Percentiles rank a stretch among this genome's conserved stretches.
These are phyloP conservation scores for Puccinia triticina DNA, from an alignment of 1,284 basidiomycete genomes.

Conservation along the genomic window DNA sequence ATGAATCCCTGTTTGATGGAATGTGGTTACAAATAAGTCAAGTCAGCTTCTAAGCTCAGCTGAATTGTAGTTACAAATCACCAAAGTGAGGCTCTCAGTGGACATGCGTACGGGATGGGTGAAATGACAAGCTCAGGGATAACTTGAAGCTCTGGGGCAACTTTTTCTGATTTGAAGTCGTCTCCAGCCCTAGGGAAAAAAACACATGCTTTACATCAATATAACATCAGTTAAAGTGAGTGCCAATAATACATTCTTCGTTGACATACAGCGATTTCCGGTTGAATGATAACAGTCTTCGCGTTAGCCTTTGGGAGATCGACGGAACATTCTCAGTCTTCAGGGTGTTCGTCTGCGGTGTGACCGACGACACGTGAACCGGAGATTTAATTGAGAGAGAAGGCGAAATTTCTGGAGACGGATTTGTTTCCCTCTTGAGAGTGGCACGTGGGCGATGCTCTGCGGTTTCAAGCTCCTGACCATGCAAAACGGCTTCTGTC, in stretches of 20 bases:
- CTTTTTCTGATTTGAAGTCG: neutral
- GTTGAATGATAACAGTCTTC: slow-evolving; percentile 18
- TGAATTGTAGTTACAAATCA: neutral
- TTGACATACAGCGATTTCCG: slow-evolving; percentile 2
- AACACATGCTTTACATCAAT: neutral
- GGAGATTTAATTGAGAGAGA: neutral
- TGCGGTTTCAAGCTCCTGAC: neutral
- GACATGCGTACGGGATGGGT: neutral
- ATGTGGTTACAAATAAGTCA: neutral
- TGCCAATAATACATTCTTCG: neutral
- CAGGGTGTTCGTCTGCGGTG: neutral
- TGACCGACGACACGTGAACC: neutral
- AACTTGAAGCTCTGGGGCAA: neutral
- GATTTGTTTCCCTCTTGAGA: neutral
- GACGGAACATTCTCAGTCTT: slow-evolving; percentile 14
- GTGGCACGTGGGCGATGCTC: neutral
- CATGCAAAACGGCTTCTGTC: neutral
- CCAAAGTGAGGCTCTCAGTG: neutral
- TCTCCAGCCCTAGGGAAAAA: neutral
- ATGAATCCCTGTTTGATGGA: neutral
- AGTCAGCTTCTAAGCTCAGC: neutral
- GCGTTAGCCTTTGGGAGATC: slow-evolving; percentile 11
- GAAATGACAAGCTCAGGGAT: neutral
- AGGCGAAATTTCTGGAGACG: neutral
- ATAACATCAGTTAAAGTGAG: neutral